phyloP scores from a whole-genome alignment of 1,139 yeast species.

The Saccharomyces hybrid region DNA sequence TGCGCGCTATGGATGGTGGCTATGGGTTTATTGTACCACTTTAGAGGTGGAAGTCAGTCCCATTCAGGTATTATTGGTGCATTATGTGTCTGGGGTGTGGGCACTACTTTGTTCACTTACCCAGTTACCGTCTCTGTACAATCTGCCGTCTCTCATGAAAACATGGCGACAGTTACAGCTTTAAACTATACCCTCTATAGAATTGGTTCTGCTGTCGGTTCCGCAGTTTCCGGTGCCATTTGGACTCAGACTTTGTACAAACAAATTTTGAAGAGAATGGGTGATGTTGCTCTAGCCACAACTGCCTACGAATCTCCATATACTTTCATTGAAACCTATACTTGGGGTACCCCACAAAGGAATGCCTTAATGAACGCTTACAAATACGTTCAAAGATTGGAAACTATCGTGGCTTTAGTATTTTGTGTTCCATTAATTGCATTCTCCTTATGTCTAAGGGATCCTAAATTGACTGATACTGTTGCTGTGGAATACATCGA shows the following conservation, averaged over 20 bases:
- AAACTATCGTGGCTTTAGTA: slow-evolving; percentile 50
- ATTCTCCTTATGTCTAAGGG: slow-evolving; percentile 46
- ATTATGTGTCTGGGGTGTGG: slow-evolving; percentile 58
- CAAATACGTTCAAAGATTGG: slow-evolving; percentile 49
- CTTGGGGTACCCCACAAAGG: slow-evolving; percentile 59
- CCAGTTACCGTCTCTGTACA: slow-evolving; percentile 60
- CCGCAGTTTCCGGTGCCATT: slow-evolving; percentile 50
- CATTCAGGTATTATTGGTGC: slow-evolving; percentile 59
- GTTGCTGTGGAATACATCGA: slow-evolving; percentile 31
- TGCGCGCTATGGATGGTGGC: slow-evolving; percentile 47
- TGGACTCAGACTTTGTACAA: slow-evolving; percentile 47
- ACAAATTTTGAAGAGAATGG: slow-evolving; percentile 25
- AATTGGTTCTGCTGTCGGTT: slow-evolving; percentile 49
- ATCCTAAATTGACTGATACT: slow-evolving; percentile 38
- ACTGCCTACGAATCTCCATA: slow-evolving; percentile 50
- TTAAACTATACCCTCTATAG: slow-evolving; percentile 48
- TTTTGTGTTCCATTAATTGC: slow-evolving; percentile 47
- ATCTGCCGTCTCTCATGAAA: slow-evolving; percentile 52
- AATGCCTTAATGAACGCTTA: slow-evolving; percentile 50
- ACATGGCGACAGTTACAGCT: slow-evolving; percentile 57
- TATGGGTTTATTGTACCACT: slow-evolving; percentile 50
- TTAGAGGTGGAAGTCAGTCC: slow-evolving; percentile 45
- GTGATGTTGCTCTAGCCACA: slow-evolving; percentile 34
- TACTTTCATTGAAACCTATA: slow-evolving; percentile 37
- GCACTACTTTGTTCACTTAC: slow-evolving; percentile 65